Base-by-base conservation (phyloP, 257 asterid species). In the Vinca minor region DNA sequence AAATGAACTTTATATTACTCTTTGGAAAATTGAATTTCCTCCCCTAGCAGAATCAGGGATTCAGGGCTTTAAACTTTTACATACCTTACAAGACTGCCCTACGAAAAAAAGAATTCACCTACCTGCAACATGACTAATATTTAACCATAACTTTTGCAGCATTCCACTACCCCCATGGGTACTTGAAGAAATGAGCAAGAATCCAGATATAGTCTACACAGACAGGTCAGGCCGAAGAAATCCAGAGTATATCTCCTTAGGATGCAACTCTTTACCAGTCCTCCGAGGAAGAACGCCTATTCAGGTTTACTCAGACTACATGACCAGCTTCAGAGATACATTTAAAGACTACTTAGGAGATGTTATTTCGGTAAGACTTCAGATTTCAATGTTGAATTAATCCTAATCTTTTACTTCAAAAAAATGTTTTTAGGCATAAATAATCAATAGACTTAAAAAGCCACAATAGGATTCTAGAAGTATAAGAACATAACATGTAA, bases 91-190 rank as follows among this genome's bases (percentile, higher is more conserved):
- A 7, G 11, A 34, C 63, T 6, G 3, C 47, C 12, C 14, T 31
- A 14, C 35, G 8, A 34, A 58, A 60, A 13, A 26, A 9, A 14
- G 26, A 62, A 47, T 13, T 10, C 59, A 23, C 39, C 55, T 9
- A 28, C 35, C 63, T 29, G 31, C 36, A 59, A 38, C 18, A 34
- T 66, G 9, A 47, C 64, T 54, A n/a, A 48, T 23, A 28, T 5
- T 53, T 23, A 21, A 32, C 20, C n/a, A 31, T 21, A 2, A 60
- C 25, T 69, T 69, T 72, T 81, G 77, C 83, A 92, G 98, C 76
- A 85, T 92, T 76, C 89, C 98, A 48, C 79, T 89, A 60, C 96
- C 98, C 32, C 89, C 95, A 55, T 92, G 96, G 98, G 98, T 87
- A 50, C 95, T 92, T 41, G 98, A 92, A 77, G 98, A 85, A 78